A percentile compares a stretch with the other conserved stretches of the same genome.
Conservation (phyloP, 2,329 filamentous ascomycete genomes). For the Graphilbum ipis-grandicollis region DNA sequence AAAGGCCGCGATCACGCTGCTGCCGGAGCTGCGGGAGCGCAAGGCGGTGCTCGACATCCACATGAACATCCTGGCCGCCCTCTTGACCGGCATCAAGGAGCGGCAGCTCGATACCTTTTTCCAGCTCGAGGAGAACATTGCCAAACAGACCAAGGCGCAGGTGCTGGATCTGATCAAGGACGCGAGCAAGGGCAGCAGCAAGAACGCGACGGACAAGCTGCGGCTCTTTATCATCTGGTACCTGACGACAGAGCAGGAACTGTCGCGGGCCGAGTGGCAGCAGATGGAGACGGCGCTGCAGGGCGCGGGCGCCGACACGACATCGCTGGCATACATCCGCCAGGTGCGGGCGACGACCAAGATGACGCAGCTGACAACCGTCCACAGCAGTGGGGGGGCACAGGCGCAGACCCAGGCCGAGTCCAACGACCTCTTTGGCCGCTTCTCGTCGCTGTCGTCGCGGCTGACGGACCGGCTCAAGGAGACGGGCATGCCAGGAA, state of each 20-base stretch:
- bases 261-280: constrained; percentile 65
- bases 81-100: constrained; percentile 69
- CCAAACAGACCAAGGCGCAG: constrained; percentile 79
- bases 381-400: constrained; percentile 62
- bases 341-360: constrained; percentile 60
- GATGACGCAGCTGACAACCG: constrained; percentile 94
- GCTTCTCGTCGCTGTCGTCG: constrained; percentile 82
- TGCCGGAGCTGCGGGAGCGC: constrained; percentile 82
- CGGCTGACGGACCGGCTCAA: constrained; percentile 88
- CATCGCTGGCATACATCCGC: constrained; percentile 69
- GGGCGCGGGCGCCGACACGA: constrained; percentile 56
- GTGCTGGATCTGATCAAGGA: constrained; percentile 77
- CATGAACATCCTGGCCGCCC: constrained; percentile 81
- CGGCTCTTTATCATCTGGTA: constrained; percentile 95
- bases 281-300: constrained; percentile 74
- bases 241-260: constrained; percentile 79
- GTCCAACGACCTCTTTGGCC: constrained; percentile 72
- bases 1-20: constrained; percentile 82
- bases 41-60: constrained; percentile 95
- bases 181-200: constrained; percentile 63
- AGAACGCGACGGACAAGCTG: constrained; percentile 72
- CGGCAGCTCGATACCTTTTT: constrained; percentile 93
- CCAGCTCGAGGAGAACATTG: constrained; percentile 82
- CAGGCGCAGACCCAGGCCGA: constrained; percentile 41
- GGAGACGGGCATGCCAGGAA: constrained; percentile 65